These are phyloP conservation scores for Corylus americana DNA, from an alignment of 306 rosid genomes.

Conservation along the genomic window DNA sequence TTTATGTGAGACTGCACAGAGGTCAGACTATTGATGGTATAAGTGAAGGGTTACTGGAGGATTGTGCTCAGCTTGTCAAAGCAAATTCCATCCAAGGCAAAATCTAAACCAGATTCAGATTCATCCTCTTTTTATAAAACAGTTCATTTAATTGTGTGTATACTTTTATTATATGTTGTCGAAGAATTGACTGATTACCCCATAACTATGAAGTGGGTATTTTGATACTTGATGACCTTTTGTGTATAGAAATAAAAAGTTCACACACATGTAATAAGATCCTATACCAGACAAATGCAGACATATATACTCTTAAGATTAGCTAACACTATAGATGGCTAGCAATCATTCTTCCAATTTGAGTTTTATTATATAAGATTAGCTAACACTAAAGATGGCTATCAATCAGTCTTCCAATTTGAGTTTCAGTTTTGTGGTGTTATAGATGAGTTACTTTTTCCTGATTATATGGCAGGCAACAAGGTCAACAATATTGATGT, in stretches of 20 bases:
- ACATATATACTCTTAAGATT: too few relatives aligned
- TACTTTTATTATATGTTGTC: background rate
- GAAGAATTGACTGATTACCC: background rate
- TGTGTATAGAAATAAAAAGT: background rate
- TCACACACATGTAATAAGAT: background rate
- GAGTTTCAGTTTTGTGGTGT: conserved; percentile 5
- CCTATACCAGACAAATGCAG: background rate
- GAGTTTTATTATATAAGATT: background rate
- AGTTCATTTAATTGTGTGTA: background rate
- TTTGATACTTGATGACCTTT: background rate
- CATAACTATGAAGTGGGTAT: background rate
- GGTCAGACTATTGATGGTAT: conserved; percentile 91
- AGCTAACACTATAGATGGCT: background rate
- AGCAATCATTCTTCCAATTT: background rate
- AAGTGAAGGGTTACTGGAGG: conserved; percentile 86
- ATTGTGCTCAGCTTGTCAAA: conserved; percentile 96
- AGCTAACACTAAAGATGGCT: background rate
- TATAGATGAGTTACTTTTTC: conserved; percentile 2
- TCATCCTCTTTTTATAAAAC: conserved; percentile 9
- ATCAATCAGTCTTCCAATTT: background rate
- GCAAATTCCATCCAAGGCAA: conserved; percentile 98
- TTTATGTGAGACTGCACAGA: conserved; percentile 80
- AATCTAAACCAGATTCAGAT: conserved; percentile 7
- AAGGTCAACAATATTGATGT: conserved; percentile 92
- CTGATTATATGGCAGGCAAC: conserved; percentile 61